A percentile compares a stretch with the other conserved stretches of the same genome.
phyloP scores from a whole-genome alignment of 306 rosid genomes.

The Lablab purpureus region DNA sequence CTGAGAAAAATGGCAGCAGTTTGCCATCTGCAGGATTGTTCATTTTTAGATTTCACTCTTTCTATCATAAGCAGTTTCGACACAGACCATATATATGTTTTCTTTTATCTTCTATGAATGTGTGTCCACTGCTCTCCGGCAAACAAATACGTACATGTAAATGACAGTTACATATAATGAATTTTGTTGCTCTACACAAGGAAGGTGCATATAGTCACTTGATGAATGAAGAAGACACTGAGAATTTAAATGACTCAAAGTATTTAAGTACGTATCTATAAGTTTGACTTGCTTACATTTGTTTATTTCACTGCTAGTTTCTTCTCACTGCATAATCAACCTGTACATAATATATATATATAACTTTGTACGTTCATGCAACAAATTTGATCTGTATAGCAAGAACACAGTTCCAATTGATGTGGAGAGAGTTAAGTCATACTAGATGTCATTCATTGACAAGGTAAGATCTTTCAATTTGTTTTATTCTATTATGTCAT shows the following conservation, averaged over 20 bases:
- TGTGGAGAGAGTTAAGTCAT: constrained; percentile 73
- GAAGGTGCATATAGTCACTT: constrained; percentile 74
- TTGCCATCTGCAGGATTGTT: constrained; percentile 53
- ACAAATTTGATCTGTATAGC: constrained; percentile 89
- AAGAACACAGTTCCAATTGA: constrained; percentile 76
- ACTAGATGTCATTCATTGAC: constrained; percentile 72
- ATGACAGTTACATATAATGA: neutral
- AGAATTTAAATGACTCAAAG: constrained; percentile 79
- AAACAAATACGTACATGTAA: too few species aligned
- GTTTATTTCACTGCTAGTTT: neutral
- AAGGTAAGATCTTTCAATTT: constrained; percentile 68
- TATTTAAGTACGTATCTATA: constrained; percentile 39
- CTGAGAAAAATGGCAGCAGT: constrained; percentile 50
- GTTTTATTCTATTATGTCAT: neutral
- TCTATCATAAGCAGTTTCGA: constrained; percentile 44
- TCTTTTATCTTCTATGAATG: neutral
- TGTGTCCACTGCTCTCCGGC: neutral
- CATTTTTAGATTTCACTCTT: constrained; percentile 59
- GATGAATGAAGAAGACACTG: constrained; percentile 75
- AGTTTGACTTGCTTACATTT: neutral
- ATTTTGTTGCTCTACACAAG: constrained; percentile 66
- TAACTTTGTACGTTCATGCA: constrained; percentile 25
- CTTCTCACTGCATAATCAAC: too few species aligned
- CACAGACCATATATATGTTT: neutral
- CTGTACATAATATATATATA: neutral